phyloP scores from a whole-genome alignment of 371 early-diverging fungal species.

The Mortierella sp. region DNA sequence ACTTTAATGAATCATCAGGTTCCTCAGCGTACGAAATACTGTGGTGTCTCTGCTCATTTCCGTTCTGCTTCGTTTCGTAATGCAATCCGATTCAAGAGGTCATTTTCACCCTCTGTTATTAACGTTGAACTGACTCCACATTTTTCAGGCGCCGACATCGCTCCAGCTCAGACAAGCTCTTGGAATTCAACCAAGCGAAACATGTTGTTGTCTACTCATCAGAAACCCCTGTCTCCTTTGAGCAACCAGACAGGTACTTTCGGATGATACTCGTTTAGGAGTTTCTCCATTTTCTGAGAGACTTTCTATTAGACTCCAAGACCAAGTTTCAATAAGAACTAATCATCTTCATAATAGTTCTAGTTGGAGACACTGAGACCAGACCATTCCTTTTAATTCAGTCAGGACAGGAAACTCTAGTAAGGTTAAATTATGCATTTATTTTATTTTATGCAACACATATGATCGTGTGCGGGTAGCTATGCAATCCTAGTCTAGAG shows the following conservation, averaged over 20 bases:
- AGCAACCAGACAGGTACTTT: not conserved
- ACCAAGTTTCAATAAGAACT: not conserved
- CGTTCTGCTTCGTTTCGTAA: not conserved
- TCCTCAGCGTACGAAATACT: not conserved
- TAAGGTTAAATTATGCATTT: not conserved
- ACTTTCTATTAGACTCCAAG: too few relatives aligned
- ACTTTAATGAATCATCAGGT: constrained; percentile 1
- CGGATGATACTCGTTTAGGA: not conserved
- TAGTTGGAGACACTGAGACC: not conserved
- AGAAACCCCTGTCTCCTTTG: not conserved
- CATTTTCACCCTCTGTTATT: not conserved
- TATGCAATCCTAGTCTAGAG: too few relatives aligned
- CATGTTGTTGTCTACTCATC: not conserved
- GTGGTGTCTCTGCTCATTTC: not conserved
- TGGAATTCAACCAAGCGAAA: not conserved
- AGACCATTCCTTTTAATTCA: constrained; percentile 10
- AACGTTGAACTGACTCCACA: not conserved
- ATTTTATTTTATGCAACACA: not conserved
- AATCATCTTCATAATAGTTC: not conserved
- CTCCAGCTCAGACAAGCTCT: not conserved
- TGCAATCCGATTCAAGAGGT: not conserved
- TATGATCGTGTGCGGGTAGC: too few relatives aligned
- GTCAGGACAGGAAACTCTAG: constrained; percentile 12
- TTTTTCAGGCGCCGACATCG: not conserved
- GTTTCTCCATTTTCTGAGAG: too few relatives aligned